Conservation (phyloP, 2,329 filamentous ascomycete genomes). For the Alternaria consortialis region DNA sequence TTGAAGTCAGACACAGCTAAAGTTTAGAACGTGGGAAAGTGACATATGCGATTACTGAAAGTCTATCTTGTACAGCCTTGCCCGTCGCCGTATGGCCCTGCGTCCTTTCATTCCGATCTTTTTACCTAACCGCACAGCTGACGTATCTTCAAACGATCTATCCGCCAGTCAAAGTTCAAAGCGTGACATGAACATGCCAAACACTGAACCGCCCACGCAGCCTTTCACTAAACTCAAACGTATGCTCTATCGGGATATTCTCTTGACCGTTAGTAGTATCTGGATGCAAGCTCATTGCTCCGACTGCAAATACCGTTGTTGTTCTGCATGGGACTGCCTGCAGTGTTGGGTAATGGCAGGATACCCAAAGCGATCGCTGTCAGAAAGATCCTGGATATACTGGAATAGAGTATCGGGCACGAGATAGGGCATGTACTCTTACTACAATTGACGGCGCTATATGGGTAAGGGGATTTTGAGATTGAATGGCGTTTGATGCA, state of each 20-base stretch:
- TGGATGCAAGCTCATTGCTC: constrained; percentile 29
- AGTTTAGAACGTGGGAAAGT: constrained; percentile 30
- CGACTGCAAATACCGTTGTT: constrained; percentile 13
- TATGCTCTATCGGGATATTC: constrained; percentile 24
- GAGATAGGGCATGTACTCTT: background rate
- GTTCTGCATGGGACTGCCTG: constrained; percentile 9
- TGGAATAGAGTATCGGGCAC: constrained; percentile 9
- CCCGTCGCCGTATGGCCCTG: background rate
- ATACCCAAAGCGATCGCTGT: constrained; percentile 14
- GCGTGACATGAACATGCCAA: constrained; percentile 18
- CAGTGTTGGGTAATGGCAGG: background rate
- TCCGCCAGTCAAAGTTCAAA: background rate
- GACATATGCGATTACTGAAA: constrained; percentile 24
- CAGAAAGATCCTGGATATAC: constrained; percentile 5
- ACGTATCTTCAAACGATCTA: background rate
- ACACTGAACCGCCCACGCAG: constrained; percentile 34
- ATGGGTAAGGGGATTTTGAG: background rate
- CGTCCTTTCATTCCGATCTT: background rate
- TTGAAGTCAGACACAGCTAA: constrained; percentile 3
- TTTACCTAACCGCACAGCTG: background rate
- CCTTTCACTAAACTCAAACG: constrained; percentile 32
- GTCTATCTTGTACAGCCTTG: background rate
- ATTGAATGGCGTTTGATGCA: constrained; percentile 30
- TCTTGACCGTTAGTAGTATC: constrained; percentile 30
- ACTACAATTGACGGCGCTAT: background rate